Conservation (phyloP, 805 yeast genomes). For the Myxozyma monticola region DNA sequence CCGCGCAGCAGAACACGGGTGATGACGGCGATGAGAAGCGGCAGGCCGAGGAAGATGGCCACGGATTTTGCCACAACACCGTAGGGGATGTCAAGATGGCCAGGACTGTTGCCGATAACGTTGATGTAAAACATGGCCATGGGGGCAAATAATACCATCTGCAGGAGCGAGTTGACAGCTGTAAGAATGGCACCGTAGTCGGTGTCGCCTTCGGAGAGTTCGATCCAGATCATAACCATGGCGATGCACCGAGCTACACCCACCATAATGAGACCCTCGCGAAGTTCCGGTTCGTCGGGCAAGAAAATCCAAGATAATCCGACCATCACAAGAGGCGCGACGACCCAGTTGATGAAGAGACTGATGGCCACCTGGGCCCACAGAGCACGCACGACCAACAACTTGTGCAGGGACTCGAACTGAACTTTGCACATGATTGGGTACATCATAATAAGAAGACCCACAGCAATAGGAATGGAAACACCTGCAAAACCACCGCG, state of each 20-base stretch:
- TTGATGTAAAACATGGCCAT: constrained; percentile 50
- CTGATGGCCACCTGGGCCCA: constrained; percentile 44
- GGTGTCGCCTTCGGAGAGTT: constrained; percentile 54
- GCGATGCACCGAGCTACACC: constrained; percentile 64
- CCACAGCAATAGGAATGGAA: constrained; percentile 42
- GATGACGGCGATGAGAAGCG: constrained; percentile 48
- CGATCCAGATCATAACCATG: constrained; percentile 60
- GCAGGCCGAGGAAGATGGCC: constrained; percentile 56
- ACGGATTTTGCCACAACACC: constrained; percentile 50
- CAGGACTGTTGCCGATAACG: constrained; percentile 40
- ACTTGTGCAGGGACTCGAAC: constrained; percentile 48
- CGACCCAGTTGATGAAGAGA: constrained; percentile 53
- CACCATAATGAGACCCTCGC: constrained; percentile 58
- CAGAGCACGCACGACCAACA: constrained; percentile 33
- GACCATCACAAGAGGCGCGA: constrained; percentile 58
- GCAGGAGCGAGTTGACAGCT: constrained; percentile 51
- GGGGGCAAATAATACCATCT: constrained; percentile 55
- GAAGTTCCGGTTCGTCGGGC: constrained; percentile 49
- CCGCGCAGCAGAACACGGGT: constrained; percentile 45
- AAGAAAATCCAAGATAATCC: constrained; percentile 56
- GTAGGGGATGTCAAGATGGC: constrained; percentile 37
- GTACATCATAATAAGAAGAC: constrained; percentile 56
- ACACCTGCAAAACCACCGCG: constrained; percentile 33
- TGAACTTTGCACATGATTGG: constrained; percentile 58
- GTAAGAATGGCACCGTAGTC: constrained; percentile 56